Conservation (phyloP, 192 early-diverging fungal genomes). For the Gorgonomyces haynaldii region DNA sequence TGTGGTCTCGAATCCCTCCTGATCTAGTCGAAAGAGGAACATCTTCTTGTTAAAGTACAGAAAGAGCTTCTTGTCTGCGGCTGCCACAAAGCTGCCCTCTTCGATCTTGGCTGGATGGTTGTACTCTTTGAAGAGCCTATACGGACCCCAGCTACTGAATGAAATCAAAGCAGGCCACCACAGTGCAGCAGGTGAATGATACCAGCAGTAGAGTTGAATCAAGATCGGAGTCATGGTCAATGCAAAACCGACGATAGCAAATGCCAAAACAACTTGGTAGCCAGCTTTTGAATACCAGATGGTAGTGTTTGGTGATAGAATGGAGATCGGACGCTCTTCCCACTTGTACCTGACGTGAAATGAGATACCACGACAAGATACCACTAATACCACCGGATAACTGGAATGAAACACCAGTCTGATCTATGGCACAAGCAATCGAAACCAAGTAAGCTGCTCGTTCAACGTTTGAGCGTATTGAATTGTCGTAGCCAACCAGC, state of each 20-base stretch:
- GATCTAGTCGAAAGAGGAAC: not conserved
- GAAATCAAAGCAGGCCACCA: not conserved
- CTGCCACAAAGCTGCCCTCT: not conserved
- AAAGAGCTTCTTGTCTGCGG: not conserved
- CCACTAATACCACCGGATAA: not conserved
- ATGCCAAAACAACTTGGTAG: not conserved
- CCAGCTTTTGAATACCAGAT: not conserved
- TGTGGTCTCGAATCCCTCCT: not conserved
- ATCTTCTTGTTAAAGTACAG: not conserved
- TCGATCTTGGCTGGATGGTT: not conserved
- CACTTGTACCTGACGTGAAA: too few species aligned
- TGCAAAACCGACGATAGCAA: not conserved
- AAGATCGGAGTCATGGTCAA: not conserved
- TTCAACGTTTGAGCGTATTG: not conserved
- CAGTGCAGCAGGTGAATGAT: not conserved
- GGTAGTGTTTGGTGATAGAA: not conserved
- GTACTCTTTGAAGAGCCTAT: not conserved
- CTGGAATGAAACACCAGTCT: not conserved
- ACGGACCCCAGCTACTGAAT: not conserved
- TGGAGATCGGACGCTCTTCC: not conserved
- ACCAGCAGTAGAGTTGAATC: not conserved
- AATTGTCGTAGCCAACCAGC: not conserved
- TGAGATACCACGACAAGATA: not conserved
- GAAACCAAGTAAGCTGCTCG: not conserved
- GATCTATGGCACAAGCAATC: not conserved